phyloP scores from a whole-genome alignment of 257 asterid species.

The Euphrasia confusa region DNA sequence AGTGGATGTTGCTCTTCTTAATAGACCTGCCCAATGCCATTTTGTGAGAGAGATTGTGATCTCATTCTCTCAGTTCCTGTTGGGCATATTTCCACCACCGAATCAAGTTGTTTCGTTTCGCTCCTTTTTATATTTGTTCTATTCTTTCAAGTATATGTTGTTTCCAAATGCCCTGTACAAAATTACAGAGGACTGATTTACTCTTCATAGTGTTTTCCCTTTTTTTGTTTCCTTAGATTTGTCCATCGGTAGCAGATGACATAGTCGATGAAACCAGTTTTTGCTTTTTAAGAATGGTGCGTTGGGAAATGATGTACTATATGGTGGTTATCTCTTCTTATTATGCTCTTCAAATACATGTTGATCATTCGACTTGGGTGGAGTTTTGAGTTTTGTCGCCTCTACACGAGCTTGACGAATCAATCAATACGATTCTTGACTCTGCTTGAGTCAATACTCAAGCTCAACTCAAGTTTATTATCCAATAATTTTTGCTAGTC shows the following conservation, averaged over 20 bases:
- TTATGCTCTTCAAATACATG: background rate
- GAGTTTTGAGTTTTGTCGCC: too few relatives aligned
- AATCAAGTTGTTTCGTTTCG: slow-evolving; percentile 17
- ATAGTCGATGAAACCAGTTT: slow-evolving; percentile 14
- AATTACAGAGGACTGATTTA: slow-evolving; percentile 21
- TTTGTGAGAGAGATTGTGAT: slow-evolving; percentile 2
- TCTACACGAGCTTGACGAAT: too few relatives aligned
- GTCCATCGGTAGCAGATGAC: slow-evolving; percentile 12
- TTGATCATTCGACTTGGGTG: background rate
- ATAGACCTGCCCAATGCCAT: background rate
- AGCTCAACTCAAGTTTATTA: too few relatives aligned
- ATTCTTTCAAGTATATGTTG: slow-evolving; percentile 32
- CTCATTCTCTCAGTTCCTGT: background rate
- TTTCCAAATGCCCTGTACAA: slow-evolving; percentile 35
- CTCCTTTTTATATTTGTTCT: slow-evolving; percentile 28
- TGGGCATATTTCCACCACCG: slow-evolving; percentile 11
- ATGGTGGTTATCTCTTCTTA: background rate
- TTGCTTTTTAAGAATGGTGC: background rate
- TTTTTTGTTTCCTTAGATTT: slow-evolving; percentile 16
- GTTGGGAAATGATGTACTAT: slow-evolving; percentile 9
- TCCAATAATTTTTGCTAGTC: too few relatives aligned
- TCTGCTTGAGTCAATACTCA: too few relatives aligned
- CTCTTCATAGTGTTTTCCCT: slow-evolving; percentile 10
- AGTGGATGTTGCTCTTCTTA: slow-evolving; percentile 74
- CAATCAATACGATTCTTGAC: too few relatives aligned